A percentile compares a stretch with the other conserved stretches of the same genome.
Evolutionary conservation across 129 eudicot species (phyloP).

Genomic region (Tanacetum coccineum): DNA sequence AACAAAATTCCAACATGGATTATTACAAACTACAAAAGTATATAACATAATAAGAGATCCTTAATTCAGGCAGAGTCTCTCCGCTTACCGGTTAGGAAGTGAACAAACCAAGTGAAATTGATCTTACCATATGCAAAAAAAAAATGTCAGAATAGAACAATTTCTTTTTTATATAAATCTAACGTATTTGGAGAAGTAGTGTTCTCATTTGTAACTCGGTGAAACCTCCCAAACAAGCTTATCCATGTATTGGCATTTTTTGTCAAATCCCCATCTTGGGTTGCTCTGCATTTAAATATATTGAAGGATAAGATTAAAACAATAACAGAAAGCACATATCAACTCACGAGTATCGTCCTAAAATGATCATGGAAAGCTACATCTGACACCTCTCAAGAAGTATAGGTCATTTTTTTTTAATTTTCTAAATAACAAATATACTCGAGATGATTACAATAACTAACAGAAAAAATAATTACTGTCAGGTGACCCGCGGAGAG

Average conservation of each 20-base stretch:
- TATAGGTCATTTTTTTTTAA: neutral
- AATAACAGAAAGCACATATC: neutral
- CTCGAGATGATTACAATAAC: neutral
- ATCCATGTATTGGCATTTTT: conserved; percentile 88
- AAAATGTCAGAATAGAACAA: neutral
- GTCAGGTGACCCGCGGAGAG: no score
- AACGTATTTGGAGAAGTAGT: conserved; percentile 7
- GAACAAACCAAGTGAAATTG: conserved; percentile 12
- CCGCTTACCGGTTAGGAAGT: conserved; percentile 2
- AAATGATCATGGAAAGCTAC: no score
- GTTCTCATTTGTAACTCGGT: conserved; percentile 52
- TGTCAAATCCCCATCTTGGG: conserved; percentile 94
- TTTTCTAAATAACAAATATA: neutral
- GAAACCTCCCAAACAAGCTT: conserved; percentile 71
- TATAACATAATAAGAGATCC: conserved; percentile 12
- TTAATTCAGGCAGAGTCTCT: neutral
- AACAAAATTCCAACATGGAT: conserved; percentile 24
- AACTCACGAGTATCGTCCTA: no score
- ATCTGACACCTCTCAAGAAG: no score
- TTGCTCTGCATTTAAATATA: conserved; percentile 66
- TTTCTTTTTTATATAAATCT: neutral
- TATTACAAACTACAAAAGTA: conserved; percentile 21
- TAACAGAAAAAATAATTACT: neutral
- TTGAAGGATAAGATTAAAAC: neutral
- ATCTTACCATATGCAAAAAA: conserved; percentile 2